Conservation (phyloP, 2,329 filamentous ascomycete genomes). For the Stachybotrys elegans region DNA sequence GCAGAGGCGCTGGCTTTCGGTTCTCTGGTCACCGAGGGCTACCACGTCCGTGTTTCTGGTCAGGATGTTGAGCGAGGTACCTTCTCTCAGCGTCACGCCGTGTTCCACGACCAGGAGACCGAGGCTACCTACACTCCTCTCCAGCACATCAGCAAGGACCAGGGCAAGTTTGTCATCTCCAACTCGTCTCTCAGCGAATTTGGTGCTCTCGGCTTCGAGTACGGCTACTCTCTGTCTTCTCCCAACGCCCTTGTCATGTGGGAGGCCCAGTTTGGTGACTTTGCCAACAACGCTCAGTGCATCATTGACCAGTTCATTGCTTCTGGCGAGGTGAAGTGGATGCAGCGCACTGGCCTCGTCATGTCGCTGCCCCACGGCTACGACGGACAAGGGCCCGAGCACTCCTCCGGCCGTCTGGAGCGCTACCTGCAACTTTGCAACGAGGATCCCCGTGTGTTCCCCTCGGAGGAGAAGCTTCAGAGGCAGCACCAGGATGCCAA, state of each 20-base stretch:
- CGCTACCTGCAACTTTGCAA: constrained; percentile 96
- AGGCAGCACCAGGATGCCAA: constrained; percentile 99
- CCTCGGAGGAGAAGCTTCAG: constrained; percentile 79
- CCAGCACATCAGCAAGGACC: constrained; percentile 81
- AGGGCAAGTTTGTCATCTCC: constrained; percentile 92
- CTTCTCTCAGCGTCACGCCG: constrained; percentile 95
- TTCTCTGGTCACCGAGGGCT: constrained; percentile 82
- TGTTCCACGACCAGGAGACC: constrained; percentile 95
- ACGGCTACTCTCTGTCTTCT: constrained; percentile 95
- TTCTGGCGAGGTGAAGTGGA: constrained; percentile 97
- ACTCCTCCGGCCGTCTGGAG: constrained; percentile 96
- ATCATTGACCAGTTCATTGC: constrained; percentile 99
- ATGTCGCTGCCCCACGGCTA: constrained; percentile 97
- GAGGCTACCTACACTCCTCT: constrained; percentile 91
- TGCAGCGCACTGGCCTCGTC: constrained; percentile 93
- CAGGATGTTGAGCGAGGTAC: constrained; percentile 99
- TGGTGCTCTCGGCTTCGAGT: constrained; percentile 87
- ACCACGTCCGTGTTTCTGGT: constrained; percentile 95
- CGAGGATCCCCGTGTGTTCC: constrained; percentile 93
- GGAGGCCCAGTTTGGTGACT: constrained; percentile 99
- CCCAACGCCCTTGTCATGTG: constrained; percentile 98
- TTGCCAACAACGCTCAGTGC: constrained; percentile 98
- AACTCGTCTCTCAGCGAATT: constrained; percentile 82
- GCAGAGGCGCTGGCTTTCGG: constrained; percentile 95
- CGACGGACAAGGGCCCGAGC: constrained; percentile 95